A percentile compares a stretch with the other conserved stretches of the same genome.
Evolutionary conservation across 78 protist species (phyloP).

Genomic region (Speleostelium caveatum): DNA sequence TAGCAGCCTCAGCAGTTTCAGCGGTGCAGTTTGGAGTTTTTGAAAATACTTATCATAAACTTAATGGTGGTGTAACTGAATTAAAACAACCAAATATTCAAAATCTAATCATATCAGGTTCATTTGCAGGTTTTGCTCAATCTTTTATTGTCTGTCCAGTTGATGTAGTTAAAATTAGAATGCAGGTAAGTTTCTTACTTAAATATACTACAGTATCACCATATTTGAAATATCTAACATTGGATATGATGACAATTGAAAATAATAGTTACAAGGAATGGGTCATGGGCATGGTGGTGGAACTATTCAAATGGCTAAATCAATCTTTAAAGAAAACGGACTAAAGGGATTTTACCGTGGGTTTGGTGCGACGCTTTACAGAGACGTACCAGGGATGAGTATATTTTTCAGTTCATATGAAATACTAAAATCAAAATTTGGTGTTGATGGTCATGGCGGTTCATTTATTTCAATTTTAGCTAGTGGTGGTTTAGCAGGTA

Average conservation of each 20-base stretch:
- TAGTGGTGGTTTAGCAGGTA: constrained; percentile 55
- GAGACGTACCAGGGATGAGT: constrained; percentile 47
- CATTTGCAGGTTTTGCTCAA: constrained; percentile 24
- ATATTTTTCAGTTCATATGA: constrained; percentile 42
- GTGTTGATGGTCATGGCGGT: background rate
- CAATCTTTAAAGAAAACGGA: constrained; percentile 9
- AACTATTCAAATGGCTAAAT: background rate
- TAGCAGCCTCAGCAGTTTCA: background rate
- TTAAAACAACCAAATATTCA: background rate
- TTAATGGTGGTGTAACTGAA: too few relatives aligned
- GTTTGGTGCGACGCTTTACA: constrained; percentile 7
- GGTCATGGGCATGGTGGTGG: constrained; percentile 1
- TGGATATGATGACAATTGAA: too few relatives aligned
- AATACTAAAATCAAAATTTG: background rate
- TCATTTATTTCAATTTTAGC: background rate
- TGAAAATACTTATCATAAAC: background rate
- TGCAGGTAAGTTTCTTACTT: too few relatives aligned
- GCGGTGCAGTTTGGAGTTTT: constrained; percentile 37
- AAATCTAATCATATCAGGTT: constrained; percentile 2
- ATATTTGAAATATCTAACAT: too few relatives aligned
- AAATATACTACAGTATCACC: too few relatives aligned
- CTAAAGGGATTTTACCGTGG: constrained; percentile 23
- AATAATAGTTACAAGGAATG: background rate
- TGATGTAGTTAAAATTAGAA: constrained; percentile 33
- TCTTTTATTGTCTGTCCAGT: constrained; percentile 37